Base-by-base conservation (phyloP, 2,329 filamentous ascomycete genomes). In the Ascochyta koolunga region DNA sequence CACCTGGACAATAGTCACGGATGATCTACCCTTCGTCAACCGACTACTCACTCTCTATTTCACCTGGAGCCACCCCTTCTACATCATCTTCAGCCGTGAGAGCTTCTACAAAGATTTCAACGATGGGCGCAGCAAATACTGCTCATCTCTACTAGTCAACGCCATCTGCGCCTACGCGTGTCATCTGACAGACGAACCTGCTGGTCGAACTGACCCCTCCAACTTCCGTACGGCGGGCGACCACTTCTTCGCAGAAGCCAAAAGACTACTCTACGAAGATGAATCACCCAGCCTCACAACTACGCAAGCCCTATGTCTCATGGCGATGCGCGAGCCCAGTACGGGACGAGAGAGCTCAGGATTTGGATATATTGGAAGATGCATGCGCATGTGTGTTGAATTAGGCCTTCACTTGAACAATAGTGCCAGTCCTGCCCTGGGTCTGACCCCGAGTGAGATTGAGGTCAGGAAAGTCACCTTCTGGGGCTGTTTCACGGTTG, bases 321-420 rank as follows among this genome's bases (percentile, higher is more conserved):
- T 93, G 87, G 87, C 87, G 5, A 86, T 91, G 59, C 79, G 89
- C 36, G 88, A 92, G 74, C 87, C 86, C 3, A 90, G 88, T 65
- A 87, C 85, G 59, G 88, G 88, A 0, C 81, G 88, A 29, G 87
- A 91, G 64, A 89, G 86, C 25, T 85, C 88, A 59, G 89, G 88
- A 44, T 90, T 88, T 80, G 88, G 85, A 53, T 88, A 89, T 59
- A 85, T 86, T 2, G 88, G 89, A 1, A 85, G 90, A 69, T 90
- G 87, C 64, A 85, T 91, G 53, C 83, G 87, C 4, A 81, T 91
- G 58, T 88, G 87, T 25, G 79, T 91, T 32, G 89, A 90, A 68
- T 86, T 90, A 79, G 87, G 87, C 0, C 71, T 91, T 39, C 87
- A 91, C 67, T 77, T 84, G 21, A 67, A 69, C 42, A 68, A 69